Evolutionary conservation across 148 eudicot genomes (phyloP).

Genomic region (Dysphania ambrosioides): DNA sequence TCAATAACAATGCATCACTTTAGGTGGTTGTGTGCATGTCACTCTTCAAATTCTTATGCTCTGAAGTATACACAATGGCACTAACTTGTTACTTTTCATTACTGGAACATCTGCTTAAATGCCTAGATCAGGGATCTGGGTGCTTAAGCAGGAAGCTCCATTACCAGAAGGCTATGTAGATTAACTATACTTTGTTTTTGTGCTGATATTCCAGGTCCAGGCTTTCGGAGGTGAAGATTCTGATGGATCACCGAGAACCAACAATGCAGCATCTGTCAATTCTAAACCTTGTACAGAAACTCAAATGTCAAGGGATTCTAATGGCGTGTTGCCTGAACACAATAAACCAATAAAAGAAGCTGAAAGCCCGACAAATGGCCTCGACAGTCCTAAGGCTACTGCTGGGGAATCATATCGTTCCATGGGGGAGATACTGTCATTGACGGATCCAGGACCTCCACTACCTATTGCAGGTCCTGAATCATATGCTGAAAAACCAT

Average conservation of each 20-base stretch:
- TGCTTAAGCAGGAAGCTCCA: not conserved
- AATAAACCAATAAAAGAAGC: slow-evolving; percentile 35
- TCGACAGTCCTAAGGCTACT: slow-evolving; percentile 35
- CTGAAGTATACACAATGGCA: not conserved
- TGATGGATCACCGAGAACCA: slow-evolving; percentile 55
- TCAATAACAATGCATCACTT: not conserved
- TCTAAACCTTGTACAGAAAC: slow-evolving; percentile 44
- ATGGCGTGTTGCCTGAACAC: slow-evolving; percentile 40
- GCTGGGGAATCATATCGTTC: slow-evolving; percentile 56
- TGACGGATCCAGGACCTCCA: slow-evolving; percentile 77
- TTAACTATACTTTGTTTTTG: slow-evolving; percentile 12
- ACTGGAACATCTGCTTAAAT: not conserved
- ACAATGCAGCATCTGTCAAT: slow-evolving; percentile 42
- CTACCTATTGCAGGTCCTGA: slow-evolving; percentile 51
- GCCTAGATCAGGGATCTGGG: not conserved
- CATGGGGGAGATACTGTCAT: slow-evolving; percentile 79
- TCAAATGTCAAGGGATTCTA: slow-evolving; percentile 39
- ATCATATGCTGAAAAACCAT: slow-evolving; percentile 51
- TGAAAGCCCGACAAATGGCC: slow-evolving; percentile 36
- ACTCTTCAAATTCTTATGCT: not conserved
- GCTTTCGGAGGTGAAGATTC: slow-evolving; percentile 68
- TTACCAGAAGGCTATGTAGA: slow-evolving; percentile 6
- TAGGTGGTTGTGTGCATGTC: not conserved
- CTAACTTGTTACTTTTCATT: not conserved
- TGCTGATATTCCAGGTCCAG: slow-evolving; percentile 37